A percentile compares a stretch with the other conserved stretches of the same genome.
Conservation (phyloP, 352 stramenopile species). For the Phytopythium aichiense region DNA sequence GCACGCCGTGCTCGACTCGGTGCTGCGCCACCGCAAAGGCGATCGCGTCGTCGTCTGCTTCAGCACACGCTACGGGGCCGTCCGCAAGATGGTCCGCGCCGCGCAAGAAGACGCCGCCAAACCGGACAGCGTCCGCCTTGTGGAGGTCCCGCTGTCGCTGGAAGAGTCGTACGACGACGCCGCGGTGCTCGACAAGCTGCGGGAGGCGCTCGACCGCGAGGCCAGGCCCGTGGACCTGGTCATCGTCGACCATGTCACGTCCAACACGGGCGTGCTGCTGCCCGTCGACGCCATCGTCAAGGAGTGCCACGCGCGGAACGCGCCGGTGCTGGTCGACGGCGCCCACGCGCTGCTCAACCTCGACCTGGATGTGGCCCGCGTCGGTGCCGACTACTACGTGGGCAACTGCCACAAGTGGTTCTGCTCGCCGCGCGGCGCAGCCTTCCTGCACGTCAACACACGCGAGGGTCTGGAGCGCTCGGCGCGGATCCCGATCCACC, state of each 20-base stretch:
- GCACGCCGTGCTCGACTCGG: constrained; percentile 75
- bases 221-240: constrained; percentile 45
- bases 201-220: constrained; percentile 22
- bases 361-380: constrained; percentile 50
- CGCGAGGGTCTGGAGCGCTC: not conserved
- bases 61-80: constrained; percentile 88
- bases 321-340: constrained; percentile 86
- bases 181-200: constrained; percentile 34
- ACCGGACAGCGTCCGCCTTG: constrained; percentile 23
- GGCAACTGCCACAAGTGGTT: constrained; percentile 96
- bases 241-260: constrained; percentile 93
- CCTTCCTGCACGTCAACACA: constrained; percentile 78
- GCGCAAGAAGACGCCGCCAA: constrained; percentile 15
- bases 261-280: constrained; percentile 89
- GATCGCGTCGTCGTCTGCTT: constrained; percentile 61
- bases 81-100: constrained; percentile 88
- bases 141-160: constrained; percentile 62
- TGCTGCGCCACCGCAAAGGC: constrained; percentile 17
- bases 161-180: constrained; percentile 59
- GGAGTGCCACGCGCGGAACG: constrained; percentile 34
- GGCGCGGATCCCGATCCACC: constrained; percentile 24
- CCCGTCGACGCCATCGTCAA: constrained; percentile 78
- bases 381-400: constrained; percentile 91
- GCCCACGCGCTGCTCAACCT: constrained; percentile 89
- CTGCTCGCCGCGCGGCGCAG: constrained; percentile 82